Percentiles rank a stretch among this genome's conserved stretches.
phyloP scores from a whole-genome alignment of 2,329 filamentous ascomycete genomes.

The Sporothrix pallida region DNA sequence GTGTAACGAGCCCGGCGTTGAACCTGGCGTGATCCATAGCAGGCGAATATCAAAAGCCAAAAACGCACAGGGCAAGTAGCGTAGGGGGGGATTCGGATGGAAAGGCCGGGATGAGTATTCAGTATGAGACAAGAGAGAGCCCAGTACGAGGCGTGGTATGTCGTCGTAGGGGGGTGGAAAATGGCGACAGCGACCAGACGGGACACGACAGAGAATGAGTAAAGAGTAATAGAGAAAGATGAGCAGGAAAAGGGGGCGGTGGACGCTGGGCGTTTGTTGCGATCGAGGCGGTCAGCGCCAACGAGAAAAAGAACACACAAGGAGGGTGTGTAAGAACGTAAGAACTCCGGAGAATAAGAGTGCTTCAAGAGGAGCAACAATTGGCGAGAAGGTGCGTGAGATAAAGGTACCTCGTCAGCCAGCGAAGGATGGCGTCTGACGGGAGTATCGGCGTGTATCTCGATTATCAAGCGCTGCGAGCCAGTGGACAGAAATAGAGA shows the following conservation, averaged over 20 bases:
- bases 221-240: background rate
- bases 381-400: no score
- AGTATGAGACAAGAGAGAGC: background rate
- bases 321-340: background rate
- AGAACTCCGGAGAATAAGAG: no score
- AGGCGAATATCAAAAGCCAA: slow-evolving; percentile 13
- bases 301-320: background rate
- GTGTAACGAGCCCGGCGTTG: slow-evolving; percentile 31
- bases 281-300: slow-evolving; percentile 28
- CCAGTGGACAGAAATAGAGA: background rate
- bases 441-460: slow-evolving; percentile 20
- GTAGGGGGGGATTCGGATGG: background rate
- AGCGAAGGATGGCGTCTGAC: background rate
- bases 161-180: background rate
- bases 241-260: background rate
- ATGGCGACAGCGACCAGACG: slow-evolving; percentile 14
- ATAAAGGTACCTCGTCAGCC: slow-evolving; percentile 17
- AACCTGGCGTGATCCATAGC: slow-evolving; percentile 37
- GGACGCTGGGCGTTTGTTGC: background rate
- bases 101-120: no score
- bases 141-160: no score
- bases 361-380: no score
- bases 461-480: background rate
- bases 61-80: background rate
- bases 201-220: slow-evolving; percentile 15